Evolutionary conservation across 2,329 filamentous ascomycete species (phyloP).

Genomic region (Neopestalotiopsis sp.): DNA sequence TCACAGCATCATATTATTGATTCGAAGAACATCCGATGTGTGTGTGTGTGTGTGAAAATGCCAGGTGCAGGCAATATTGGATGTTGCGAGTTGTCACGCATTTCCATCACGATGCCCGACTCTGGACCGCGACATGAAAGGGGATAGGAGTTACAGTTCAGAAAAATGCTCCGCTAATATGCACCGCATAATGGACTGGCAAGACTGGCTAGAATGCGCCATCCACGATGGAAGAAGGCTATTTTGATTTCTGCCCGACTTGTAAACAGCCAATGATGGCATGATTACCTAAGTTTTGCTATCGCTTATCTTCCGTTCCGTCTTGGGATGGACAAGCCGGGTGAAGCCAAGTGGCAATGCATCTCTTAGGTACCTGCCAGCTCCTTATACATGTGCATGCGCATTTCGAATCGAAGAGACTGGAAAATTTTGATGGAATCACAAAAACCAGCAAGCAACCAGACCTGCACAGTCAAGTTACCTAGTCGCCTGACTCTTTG

Average conservation of each 20-base stretch:
- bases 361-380: background rate
- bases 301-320: background rate
- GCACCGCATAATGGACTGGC: too few relatives aligned
- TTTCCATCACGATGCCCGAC: too few relatives aligned
- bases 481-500: conserved; percentile 5
- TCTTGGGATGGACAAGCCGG: background rate
- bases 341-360: conserved; percentile 9
- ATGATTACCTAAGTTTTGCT: background rate
- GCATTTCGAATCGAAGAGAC: background rate
- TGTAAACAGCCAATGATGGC: background rate
- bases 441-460: background rate
- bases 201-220: background rate
- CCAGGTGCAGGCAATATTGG: too few relatives aligned
- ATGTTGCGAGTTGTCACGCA: too few relatives aligned
- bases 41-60: too few relatives aligned
- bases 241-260: background rate
- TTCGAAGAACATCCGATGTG: too few relatives aligned
- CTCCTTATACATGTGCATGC: background rate
- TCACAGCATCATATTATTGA: too few relatives aligned
- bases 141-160: too few relatives aligned
- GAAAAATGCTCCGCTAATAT: too few relatives aligned
- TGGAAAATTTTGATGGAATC: background rate
- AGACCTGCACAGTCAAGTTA: background rate
- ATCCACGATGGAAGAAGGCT: background rate
- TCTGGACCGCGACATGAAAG: too few relatives aligned